Evolutionary conservation across 2,329 filamentous ascomycete genomes (phyloP), one percentile per base, ranked within the genome.

Genomic region (Fusarium abutilonis): DNA sequence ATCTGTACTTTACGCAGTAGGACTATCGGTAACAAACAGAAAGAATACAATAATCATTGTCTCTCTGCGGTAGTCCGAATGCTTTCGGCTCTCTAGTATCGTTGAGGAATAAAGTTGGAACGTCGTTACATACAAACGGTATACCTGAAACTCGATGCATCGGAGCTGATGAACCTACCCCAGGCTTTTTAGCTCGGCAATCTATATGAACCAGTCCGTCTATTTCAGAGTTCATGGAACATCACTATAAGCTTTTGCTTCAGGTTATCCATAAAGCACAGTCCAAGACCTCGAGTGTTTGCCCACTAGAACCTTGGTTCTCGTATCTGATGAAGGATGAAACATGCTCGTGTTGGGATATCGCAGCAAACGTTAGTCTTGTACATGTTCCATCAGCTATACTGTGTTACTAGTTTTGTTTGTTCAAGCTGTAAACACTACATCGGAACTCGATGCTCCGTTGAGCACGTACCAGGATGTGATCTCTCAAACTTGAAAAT

Each of bases 401-500:
- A 57, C 53, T 39, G 44, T 52, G 55, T 17, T 21, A 21, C 39
- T 21, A 39, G 36, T 39, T 5, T 14, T 21, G 4, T 19, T 10
- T 9, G 9, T 13, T 21, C 36, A 21, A 36, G 13, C 36, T 21
- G 36, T 52, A 45, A 35, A n/a, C 13, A 28, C n/a, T 15, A 40
- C 34, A 21, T 58, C 50, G 39, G 39, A 17, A 40, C 36, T 57
- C 15, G 17, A 13, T 17, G 6, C 36, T 39, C 36, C 17, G 36
- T 10, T 17, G 44, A 52, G 53, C 55, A 58, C 53, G 45, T 52
- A 38, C 55, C 53, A 35, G 14, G 36, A 43, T 56, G 32, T 21
- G 43, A 15, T 29, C 32, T 39, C 15, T 13, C 26, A 29, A 6
- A 2, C 14, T 9, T 39, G 17, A 14, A 14, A 39, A 29, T 52